These are phyloP conservation scores for Verticillium zaregamsianum DNA, from an alignment of 2,329 filamentous ascomycete genomes.

Conservation along the genomic window DNA sequence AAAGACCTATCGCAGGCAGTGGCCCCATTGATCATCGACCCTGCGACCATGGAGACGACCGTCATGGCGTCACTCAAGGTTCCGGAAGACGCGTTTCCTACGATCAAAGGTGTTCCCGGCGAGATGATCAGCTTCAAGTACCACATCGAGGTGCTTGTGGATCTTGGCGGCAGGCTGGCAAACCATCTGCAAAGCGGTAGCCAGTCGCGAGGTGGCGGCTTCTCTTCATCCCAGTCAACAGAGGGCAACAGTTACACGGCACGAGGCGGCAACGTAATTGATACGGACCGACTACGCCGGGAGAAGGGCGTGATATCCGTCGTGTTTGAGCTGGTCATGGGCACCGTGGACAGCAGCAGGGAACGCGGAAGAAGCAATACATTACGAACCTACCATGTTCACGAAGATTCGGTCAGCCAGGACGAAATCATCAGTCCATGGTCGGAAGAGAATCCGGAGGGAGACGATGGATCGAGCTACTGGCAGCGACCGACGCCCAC, in stretches of 20 bases:
- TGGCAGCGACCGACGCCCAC: constrained; percentile 7
- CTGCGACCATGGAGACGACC: constrained; percentile 68
- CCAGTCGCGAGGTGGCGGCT: constrained; percentile 40
- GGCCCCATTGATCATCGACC: constrained; percentile 84
- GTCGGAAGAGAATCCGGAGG: constrained; percentile 4
- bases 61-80: constrained; percentile 81
- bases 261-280: constrained; percentile 68
- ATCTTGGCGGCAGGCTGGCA: constrained; percentile 81
- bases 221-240: constrained; percentile 23
- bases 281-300: constrained; percentile 79
- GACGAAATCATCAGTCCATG: constrained; percentile 18
- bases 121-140: constrained; percentile 96
- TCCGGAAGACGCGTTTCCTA: constrained; percentile 88
- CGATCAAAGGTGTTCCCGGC: constrained; percentile 83
- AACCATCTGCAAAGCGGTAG: constrained; percentile 65
- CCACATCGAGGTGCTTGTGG: constrained; percentile 86
- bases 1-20: constrained; percentile 91
- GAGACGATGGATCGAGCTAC: constrained; percentile 9
- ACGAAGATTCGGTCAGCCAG: constrained; percentile 25
- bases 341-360: constrained; percentile 70
- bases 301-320: constrained; percentile 91
- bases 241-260: constrained; percentile 39
- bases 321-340: constrained; percentile 81
- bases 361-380: constrained; percentile 13
- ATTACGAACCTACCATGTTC: constrained; percentile 16